Evolutionary conservation across 1,139 yeast genomes (phyloP).

Genomic region (Hanseniaspora gamundiae): DNA sequence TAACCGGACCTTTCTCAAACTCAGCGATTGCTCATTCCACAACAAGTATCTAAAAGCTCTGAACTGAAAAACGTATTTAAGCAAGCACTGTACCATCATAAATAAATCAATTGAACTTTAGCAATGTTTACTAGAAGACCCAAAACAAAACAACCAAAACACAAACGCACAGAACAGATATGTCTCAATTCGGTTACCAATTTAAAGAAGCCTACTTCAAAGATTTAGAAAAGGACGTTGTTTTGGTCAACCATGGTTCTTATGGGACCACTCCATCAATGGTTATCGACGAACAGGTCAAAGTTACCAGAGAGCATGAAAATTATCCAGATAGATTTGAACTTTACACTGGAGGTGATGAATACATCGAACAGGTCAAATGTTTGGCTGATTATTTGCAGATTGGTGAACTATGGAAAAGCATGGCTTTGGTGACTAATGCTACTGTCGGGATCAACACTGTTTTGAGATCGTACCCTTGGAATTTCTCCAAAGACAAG

Average conservation of each 20-base stretch:
- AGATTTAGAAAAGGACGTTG: conserved; percentile 26
- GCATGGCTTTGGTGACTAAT: conserved; percentile 29
- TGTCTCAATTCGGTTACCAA: conserved; percentile 37
- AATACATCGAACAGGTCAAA: conserved; percentile 12
- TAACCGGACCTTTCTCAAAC: too few species aligned
- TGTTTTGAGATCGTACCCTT: conserved; percentile 36
- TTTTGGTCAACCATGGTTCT: conserved; percentile 44
- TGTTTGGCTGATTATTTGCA: conserved; percentile 11
- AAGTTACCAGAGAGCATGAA: conserved; percentile 12
- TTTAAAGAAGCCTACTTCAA: conserved; percentile 38
- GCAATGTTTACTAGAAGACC: too few species aligned
- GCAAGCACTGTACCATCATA: too few species aligned
- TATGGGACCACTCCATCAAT: conserved; percentile 37
- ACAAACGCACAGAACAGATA: too few species aligned
- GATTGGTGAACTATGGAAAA: conserved; percentile 9
- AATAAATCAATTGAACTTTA: too few species aligned
- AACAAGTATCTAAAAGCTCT: too few species aligned
- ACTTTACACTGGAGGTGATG: conserved; percentile 8
- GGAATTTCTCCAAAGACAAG: conserved; percentile 35
- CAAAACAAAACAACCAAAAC: too few species aligned
- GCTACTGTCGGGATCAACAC: conserved; percentile 55
- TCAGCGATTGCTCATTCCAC: too few species aligned
- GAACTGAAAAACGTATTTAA: too few species aligned
- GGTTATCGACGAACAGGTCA: conserved; percentile 12
- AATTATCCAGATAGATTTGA: conserved; percentile 13